Conservation (phyloP, 2,329 filamentous ascomycete genomes). For the Pseudohalonectria lignicola region DNA sequence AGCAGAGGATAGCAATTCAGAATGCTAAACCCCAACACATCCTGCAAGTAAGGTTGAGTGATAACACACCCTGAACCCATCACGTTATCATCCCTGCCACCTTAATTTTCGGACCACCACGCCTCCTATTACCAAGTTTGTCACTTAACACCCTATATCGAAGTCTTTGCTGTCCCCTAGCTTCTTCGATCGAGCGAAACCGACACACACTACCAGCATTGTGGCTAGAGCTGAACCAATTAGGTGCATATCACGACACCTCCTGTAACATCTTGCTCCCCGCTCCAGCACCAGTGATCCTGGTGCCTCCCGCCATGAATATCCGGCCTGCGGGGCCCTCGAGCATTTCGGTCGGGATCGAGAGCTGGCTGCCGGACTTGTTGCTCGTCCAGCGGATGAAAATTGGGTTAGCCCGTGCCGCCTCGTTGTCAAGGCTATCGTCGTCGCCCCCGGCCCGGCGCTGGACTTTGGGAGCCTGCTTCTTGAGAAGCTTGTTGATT, state of each 20-base stretch:
- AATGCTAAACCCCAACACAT: no score
- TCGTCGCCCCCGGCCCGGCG: constrained; percentile 39
- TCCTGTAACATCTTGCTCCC: constrained; percentile 48
- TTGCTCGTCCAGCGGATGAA: constrained; percentile 64
- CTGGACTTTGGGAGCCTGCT: constrained; percentile 66
- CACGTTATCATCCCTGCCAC: no score
- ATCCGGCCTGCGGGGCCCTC: constrained; percentile 48
- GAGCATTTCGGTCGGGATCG: constrained; percentile 59
- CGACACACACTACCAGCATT: no score
- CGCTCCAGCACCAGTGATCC: constrained; percentile 13
- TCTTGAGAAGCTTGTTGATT: constrained; percentile 81
- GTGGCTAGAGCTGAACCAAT: no score
- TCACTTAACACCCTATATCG: no score
- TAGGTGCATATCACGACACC: constrained; percentile 32
- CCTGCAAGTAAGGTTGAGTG: no score
- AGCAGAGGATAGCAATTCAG: no score
- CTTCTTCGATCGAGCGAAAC: no score
- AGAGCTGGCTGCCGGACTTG: constrained; percentile 50
- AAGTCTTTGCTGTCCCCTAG: no score
- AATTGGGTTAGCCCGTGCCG: constrained; percentile 32
- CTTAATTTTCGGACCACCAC: no score
- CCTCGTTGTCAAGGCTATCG: constrained; percentile 16
- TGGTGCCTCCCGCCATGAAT: constrained; percentile 29
- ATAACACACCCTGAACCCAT: no score
- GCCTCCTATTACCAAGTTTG: no score